A percentile compares a stretch with the other conserved stretches of the same genome.
Evolutionary conservation across 768 basidiomycete species (phyloP).

Genomic region (Russula sp.): DNA sequence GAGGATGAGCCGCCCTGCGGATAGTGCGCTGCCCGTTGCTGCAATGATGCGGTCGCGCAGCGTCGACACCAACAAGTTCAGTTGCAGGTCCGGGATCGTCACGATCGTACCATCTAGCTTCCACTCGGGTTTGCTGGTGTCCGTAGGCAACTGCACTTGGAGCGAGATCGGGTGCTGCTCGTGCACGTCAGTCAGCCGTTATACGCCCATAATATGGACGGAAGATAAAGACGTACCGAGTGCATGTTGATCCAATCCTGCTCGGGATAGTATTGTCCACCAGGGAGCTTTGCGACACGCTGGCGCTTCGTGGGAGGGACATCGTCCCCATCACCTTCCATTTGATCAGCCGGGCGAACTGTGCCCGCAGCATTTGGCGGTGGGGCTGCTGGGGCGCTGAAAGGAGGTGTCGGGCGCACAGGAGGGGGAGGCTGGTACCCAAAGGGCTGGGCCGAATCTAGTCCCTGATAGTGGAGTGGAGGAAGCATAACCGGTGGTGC

Average conservation of each 20-base stretch:
- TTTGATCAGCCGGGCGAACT: constrained; percentile 74
- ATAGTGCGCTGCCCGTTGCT: constrained; percentile 68
- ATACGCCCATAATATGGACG: neutral
- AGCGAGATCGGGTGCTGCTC: constrained; percentile 78
- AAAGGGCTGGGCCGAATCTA: constrained; percentile 69
- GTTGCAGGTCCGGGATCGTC: constrained; percentile 73
- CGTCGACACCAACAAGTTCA: constrained; percentile 79
- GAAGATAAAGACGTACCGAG: constrained; percentile 43
- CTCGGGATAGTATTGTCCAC: constrained; percentile 78
- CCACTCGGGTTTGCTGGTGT: constrained; percentile 85
- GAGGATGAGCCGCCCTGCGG: constrained; percentile 74
- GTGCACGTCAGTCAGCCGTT: neutral
- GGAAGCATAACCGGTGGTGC: constrained; percentile 67
- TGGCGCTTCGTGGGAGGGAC: constrained; percentile 83
- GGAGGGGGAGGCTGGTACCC: constrained; percentile 62
- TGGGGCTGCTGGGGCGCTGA: constrained; percentile 48
- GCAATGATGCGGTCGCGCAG: constrained; percentile 83
- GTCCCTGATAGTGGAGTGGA: constrained; percentile 77
- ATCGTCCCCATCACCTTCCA: constrained; percentile 59
- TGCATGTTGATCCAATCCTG: constrained; percentile 88
- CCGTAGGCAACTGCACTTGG: constrained; percentile 72
- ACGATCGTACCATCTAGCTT: constrained; percentile 79
- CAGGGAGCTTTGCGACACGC: constrained; percentile 77
- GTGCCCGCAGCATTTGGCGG: constrained; percentile 53
- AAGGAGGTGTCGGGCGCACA: constrained; percentile 32